These are phyloP conservation scores for Delphinella strobiligena DNA, from an alignment of 2,329 filamentous ascomycete genomes.

Conservation along the genomic window DNA sequence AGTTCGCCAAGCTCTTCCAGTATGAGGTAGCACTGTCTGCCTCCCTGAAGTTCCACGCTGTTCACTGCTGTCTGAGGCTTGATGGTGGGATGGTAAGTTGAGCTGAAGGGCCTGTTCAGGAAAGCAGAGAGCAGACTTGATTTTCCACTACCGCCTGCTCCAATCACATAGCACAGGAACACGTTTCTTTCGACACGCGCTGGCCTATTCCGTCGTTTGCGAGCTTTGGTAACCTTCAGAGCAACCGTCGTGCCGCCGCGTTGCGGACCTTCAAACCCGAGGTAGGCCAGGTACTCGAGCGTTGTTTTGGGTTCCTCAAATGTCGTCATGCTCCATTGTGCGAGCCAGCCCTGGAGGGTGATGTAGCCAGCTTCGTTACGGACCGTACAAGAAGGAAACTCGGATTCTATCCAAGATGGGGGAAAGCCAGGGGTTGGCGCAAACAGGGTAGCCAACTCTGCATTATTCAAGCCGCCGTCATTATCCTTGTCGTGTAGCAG, in stretches of 20 bases:
- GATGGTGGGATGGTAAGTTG: constrained; percentile 83
- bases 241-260: constrained; percentile 66
- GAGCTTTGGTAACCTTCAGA: constrained; percentile 82
- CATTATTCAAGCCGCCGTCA: constrained; percentile 80
- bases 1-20: constrained; percentile 88
- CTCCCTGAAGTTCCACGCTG: constrained; percentile 87
- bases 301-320: constrained; percentile 93
- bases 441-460: constrained; percentile 76
- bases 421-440: constrained; percentile 86
- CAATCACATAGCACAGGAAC: constrained; percentile 84
- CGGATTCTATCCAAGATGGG: constrained; percentile 72
- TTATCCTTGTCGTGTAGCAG: constrained; percentile 94
- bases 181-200: constrained; percentile 89
- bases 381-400: constrained; percentile 86
- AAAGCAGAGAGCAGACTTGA: constrained; percentile 85
- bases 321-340: constrained; percentile 99
- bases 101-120: constrained; percentile 73
- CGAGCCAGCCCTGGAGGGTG: constrained; percentile 93
- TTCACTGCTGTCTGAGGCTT: constrained; percentile 90
- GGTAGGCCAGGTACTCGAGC: constrained; percentile 86
- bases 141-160: constrained; percentile 77
- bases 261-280: constrained; percentile 79
- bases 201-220: constrained; percentile 70
- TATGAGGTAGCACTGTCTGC: constrained; percentile 94
- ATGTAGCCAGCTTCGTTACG: constrained; percentile 92